Percentiles rank a stretch among this genome's conserved stretches.
Evolutionary conservation across 257 asterid genomes (phyloP).

Genomic region (Galeopsis tetrahit): DNA sequence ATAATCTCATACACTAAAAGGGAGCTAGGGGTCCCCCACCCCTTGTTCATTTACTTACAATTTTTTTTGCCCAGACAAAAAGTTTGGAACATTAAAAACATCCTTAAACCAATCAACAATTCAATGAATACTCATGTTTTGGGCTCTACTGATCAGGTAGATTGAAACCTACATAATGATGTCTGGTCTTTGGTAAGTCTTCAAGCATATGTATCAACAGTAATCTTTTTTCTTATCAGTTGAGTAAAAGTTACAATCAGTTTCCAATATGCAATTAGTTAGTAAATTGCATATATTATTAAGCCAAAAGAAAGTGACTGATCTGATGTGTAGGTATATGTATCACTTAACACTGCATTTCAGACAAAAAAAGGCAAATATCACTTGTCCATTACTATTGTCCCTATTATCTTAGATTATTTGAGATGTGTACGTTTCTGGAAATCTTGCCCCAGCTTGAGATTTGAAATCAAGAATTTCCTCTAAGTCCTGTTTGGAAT

Average conservation of each 20-base stretch:
- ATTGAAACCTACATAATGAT: constrained; percentile 8
- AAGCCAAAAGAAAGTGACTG: background rate
- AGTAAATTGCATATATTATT: background rate
- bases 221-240: background rate
- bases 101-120: background rate
- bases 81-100: background rate
- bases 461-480: constrained; percentile 27
- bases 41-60: constrained; percentile 6
- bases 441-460: constrained; percentile 27
- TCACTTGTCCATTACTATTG: constrained; percentile 21
- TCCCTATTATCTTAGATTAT: constrained; percentile 21
- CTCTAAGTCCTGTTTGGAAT: constrained; percentile 14
- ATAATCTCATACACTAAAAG: background rate
- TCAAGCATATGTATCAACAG: background rate
- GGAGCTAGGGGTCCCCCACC: constrained; percentile 27
- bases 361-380: constrained; percentile 24
- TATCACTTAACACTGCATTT: background rate
- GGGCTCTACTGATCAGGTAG: background rate
- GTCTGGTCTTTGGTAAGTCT: background rate
- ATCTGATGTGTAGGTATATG: background rate
- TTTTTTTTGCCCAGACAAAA: constrained; percentile 7
- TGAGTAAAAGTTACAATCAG: background rate
- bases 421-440: constrained; percentile 5
- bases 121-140: too few species aligned
- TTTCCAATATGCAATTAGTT: background rate